These are phyloP conservation scores for Sequoiadendron giganteum DNA, from an alignment of 75 land plant genomes.

Conservation along the genomic window DNA sequence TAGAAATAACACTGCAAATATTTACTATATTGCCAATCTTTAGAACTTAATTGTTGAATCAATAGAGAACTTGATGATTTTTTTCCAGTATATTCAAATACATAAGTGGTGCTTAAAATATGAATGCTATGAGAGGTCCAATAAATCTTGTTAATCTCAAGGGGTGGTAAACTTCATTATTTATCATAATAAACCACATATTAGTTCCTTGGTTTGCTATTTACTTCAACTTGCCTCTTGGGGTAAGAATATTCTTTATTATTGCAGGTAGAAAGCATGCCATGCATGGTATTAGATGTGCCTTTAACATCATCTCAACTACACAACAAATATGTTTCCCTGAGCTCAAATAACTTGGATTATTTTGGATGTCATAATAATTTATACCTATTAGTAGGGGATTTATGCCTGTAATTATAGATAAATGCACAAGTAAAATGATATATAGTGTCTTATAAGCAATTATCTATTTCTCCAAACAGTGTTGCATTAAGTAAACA, in stretches of 20 bases:
- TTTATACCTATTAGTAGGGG: no score
- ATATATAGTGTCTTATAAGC: neutral
- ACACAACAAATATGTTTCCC: neutral
- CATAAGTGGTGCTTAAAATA: neutral
- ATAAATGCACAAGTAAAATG: neutral
- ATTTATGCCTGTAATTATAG: no score
- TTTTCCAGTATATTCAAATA: neutral
- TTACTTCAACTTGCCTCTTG: neutral
- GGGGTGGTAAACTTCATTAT: neutral
- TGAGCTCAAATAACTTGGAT: neutral
- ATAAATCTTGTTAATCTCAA: neutral
- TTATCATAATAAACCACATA: neutral
- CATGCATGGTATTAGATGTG: neutral
- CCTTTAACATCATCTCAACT: neutral
- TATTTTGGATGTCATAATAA: no score
- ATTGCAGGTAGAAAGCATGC: conserved; percentile 4
- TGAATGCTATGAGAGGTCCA: no score
- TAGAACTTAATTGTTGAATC: neutral
- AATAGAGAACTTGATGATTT: neutral
- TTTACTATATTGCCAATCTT: neutral
- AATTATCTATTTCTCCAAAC: neutral
- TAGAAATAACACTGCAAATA: no score
- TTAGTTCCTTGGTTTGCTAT: neutral
- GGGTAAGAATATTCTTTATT: neutral
- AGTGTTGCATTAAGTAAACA: neutral